Evolutionary conservation across 192 early-diverging fungal species (phyloP), one percentile per base, ranked within the genome.

Genomic region (Blastocladiella britannica): DNA sequence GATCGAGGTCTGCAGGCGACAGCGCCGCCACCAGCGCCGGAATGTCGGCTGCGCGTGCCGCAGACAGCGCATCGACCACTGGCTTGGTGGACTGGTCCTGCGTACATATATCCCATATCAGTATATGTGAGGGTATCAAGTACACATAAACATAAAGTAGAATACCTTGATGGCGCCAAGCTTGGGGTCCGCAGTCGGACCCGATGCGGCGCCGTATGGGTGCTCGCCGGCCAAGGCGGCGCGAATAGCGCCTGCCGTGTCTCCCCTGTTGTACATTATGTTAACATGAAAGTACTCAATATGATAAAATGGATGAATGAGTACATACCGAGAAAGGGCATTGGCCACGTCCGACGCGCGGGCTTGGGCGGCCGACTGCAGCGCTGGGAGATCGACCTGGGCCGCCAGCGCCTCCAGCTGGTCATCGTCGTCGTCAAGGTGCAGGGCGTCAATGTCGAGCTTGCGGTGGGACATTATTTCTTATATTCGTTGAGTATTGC

Each of bases 11-110:
- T 18, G 78, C 76, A 0, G 66, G 62, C 0, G 62, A 30, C 58
- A 95, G 70, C 7, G 59, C 28, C 60, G 81, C 77, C 43, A 88
- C 67, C 51, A 86, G 63, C 24, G 58, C 47, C 26, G 73, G 55
- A 29, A 89, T 80, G 53, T 95, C 90, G 25, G 76, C 67, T 12
- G 79, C 65, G 58, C 81, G 75, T 53, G 80, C 78, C n/a, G 80
- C 75, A 53, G 70, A 70, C 37, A 96, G 66, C 1, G 88, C 83
- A 27, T 91, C 88, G 67, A 86, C 79, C 1, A 96, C 89, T 8
- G 78, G 72, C 66, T 76, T 77, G 22, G 82, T 82, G 61, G 85
- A 87, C 31, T 72, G 69, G 23, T 75, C 74, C 85, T 87, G 61
- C n/a, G 56, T 55, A 53, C 58, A 53, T 53, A 20, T 0, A n/a